Percentiles rank a stretch among this genome's conserved stretches.
phyloP scores from a whole-genome alignment of 2,329 filamentous ascomycete genomes.

The Fusarium armeniacum region DNA sequence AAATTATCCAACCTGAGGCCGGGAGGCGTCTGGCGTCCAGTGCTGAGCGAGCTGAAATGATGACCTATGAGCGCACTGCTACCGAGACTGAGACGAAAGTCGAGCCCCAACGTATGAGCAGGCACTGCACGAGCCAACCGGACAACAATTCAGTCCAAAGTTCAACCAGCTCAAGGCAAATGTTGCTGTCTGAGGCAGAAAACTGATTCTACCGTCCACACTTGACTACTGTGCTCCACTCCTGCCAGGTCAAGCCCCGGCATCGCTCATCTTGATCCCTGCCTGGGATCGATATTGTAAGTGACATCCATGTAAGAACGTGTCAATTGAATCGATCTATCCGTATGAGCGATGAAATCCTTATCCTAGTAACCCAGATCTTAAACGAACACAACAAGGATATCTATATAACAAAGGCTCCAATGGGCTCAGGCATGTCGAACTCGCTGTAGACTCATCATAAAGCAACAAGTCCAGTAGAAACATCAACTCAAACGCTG shows the following conservation, averaged over 20 bases:
- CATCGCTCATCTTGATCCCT: conserved; percentile 32
- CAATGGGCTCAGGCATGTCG: neutral
- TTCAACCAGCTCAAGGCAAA: conserved; percentile 26
- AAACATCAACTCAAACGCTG: neutral
- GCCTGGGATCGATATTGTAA: conserved; percentile 12
- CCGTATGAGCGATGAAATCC: neutral
- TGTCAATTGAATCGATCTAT: neutral
- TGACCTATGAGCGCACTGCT: conserved; percentile 30
- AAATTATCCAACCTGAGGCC: conserved; percentile 46
- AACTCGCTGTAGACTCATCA: neutral
- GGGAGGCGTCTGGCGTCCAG: conserved; percentile 9
- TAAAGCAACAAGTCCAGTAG: neutral
- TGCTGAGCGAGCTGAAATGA: conserved; percentile 18
- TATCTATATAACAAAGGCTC: neutral
- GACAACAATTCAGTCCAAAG: conserved; percentile 9
- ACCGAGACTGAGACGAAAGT: conserved; percentile 15
- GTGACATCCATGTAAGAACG: conserved; percentile 2
- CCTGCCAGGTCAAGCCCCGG: conserved; percentile 26
- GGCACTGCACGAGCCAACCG: conserved; percentile 23
- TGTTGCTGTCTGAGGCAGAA: conserved; percentile 52
- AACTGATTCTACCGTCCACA: conserved; percentile 22
- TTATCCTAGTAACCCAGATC: neutral
- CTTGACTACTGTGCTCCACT: conserved; percentile 29
- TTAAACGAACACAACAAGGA: neutral
- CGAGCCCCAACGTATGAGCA: conserved; percentile 31